Percentiles rank a stretch among this genome's conserved stretches.
Evolutionary conservation across 495 filamentous ascomycete genomes (phyloP).

Genomic region (Podospora tetraspora): DNA sequence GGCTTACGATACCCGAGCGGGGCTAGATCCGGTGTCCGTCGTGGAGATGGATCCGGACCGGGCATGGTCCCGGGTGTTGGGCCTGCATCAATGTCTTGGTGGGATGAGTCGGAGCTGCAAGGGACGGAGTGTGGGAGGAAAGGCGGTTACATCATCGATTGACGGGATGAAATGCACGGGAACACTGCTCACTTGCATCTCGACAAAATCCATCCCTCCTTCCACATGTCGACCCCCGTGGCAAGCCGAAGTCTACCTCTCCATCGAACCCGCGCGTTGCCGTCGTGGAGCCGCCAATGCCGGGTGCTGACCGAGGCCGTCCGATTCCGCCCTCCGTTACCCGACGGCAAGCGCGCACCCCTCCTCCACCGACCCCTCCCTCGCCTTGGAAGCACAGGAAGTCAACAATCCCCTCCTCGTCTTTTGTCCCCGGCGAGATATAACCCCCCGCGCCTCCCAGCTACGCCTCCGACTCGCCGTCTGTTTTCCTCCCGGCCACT

Average conservation of each 20-base stretch:
- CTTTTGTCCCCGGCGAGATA: background rate
- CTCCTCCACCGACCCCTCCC: background rate
- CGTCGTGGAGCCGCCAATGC: background rate
- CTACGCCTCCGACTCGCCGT: background rate
- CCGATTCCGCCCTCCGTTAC: slow-evolving; percentile 24
- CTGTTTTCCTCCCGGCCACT: background rate
- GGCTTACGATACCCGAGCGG: background rate
- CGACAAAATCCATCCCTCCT: background rate
- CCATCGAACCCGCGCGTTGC: background rate
- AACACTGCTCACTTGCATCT: background rate
- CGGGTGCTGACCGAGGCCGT: slow-evolving; percentile 7
- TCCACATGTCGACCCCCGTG: background rate
- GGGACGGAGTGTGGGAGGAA: background rate
- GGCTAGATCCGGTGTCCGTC: background rate
- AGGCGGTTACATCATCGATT: background rate
- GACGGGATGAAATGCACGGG: background rate
- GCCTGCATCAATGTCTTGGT: background rate
- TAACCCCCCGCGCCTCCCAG: background rate
- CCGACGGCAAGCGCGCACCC: slow-evolving; percentile 22
- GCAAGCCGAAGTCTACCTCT: background rate
- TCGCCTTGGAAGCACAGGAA: slow-evolving; percentile 7
- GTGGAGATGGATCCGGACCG: background rate
- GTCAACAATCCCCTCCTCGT: background rate
- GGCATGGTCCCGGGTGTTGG: background rate
- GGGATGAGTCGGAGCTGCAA: background rate